Evolutionary conservation across 768 basidiomycete genomes (phyloP).

Genomic region (Lentinula sp.): DNA sequence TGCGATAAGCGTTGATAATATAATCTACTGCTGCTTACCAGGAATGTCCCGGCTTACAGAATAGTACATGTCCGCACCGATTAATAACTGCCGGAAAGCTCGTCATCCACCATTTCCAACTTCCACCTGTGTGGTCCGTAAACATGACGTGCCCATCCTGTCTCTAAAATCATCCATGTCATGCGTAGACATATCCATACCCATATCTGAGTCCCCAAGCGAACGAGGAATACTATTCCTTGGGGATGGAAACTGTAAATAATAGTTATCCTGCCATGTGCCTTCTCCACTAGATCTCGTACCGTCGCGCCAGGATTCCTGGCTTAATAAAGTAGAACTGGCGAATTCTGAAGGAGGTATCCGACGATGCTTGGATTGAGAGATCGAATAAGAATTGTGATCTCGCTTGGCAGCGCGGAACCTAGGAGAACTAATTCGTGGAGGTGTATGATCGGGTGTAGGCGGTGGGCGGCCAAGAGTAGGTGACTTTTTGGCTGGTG

Average conservation of each 20-base stretch:
- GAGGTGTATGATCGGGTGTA: constrained; percentile 5
- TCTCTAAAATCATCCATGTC: not conserved
- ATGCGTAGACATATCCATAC: not conserved
- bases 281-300: not conserved
- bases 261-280: not conserved
- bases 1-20: not conserved
- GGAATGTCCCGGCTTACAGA: not conserved
- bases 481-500: constrained; percentile 2
- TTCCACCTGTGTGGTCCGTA: constrained; percentile 5
- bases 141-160: constrained; percentile 1
- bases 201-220: not conserved
- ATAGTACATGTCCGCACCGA: not conserved
- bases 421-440: not conserved
- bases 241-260: not conserved
- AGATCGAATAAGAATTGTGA: not conserved
- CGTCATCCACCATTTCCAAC: constrained; percentile 2
- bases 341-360: not conserved
- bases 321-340: not conserved
- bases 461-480: constrained; percentile 1
- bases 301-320: not conserved
- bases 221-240: not conserved
- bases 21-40: not conserved
- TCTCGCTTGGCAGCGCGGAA: not conserved
- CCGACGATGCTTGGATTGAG: no score
- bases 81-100: not conserved